Evolutionary conservation across 2,329 filamentous ascomycete species (phyloP).

Genomic region (Paradendryphiella salina): DNA sequence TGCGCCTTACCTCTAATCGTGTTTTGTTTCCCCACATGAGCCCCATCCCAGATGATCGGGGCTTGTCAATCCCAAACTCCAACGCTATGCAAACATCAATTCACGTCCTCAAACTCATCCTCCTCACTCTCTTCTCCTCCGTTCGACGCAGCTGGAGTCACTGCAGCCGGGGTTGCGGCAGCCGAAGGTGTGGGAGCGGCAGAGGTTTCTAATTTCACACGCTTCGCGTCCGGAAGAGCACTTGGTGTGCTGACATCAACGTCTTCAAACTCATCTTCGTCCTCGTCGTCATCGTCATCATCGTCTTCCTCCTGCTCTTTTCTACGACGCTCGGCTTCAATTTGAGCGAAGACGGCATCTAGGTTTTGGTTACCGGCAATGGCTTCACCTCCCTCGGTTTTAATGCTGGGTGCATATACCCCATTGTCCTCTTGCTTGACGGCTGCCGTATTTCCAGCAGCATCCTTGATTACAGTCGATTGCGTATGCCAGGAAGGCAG

Average conservation of each 20-base stretch:
- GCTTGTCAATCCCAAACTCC: conserved; percentile 11
- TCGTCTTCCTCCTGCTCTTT: conserved; percentile 47
- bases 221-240: conserved; percentile 57
- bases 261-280: conserved; percentile 31
- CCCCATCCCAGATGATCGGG: not conserved
- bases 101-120: conserved; percentile 54
- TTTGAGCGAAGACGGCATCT: conserved; percentile 68
- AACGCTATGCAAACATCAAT: conserved; percentile 26
- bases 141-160: conserved; percentile 47
- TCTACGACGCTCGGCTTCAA: conserved; percentile 62
- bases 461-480: conserved; percentile 61
- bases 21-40: not conserved
- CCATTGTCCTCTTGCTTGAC: conserved; percentile 47
- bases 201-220: conserved; percentile 61
- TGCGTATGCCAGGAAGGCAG: conserved; percentile 72
- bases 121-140: conserved; percentile 54
- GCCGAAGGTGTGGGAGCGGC: conserved; percentile 40
- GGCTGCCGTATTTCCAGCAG: conserved; percentile 52
- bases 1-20: not conserved
- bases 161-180: conserved; percentile 40
- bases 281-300: conserved; percentile 38
- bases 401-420: conserved; percentile 41
- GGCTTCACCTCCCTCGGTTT: conserved; percentile 53
- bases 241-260: conserved; percentile 39
- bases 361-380: conserved; percentile 60